phyloP scores from a whole-genome alignment of 2,329 filamentous ascomycete species.

The Cadophora malorum region DNA sequence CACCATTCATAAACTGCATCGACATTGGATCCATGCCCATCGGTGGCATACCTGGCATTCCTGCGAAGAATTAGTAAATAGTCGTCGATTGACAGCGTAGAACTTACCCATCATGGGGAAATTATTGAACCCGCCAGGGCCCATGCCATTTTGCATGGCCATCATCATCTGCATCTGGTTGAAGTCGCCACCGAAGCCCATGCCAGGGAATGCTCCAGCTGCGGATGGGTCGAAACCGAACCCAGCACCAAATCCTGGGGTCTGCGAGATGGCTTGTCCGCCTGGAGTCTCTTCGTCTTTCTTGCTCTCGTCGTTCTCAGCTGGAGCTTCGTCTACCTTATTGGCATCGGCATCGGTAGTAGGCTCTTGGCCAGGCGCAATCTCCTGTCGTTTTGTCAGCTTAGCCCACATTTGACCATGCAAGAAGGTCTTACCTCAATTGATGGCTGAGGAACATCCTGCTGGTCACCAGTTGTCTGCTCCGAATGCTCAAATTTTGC shows the following conservation, averaged over 20 bases:
- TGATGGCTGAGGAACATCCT: slow-evolving; percentile 48
- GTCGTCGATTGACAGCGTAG: not conserved
- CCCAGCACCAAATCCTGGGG: slow-evolving; percentile 43
- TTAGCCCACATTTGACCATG: not conserved
- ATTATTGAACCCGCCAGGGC: slow-evolving; percentile 58
- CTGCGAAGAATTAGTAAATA: slow-evolving; percentile 18
- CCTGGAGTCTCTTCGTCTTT: slow-evolving; percentile 33
- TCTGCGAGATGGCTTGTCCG: slow-evolving; percentile 33
- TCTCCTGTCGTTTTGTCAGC: slow-evolving; percentile 42
- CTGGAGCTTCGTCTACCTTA: slow-evolving; percentile 32
- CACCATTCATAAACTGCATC: slow-evolving; percentile 82
- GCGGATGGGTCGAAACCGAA: slow-evolving; percentile 52
- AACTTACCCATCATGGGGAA: slow-evolving; percentile 88
- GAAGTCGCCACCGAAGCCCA: slow-evolving; percentile 64
- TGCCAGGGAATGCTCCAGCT: slow-evolving; percentile 48
- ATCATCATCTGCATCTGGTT: slow-evolving; percentile 82
- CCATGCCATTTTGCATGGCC: slow-evolving; percentile 75
- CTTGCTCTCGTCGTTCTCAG: slow-evolving; percentile 25
- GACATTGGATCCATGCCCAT: slow-evolving; percentile 85
- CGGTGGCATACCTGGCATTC: slow-evolving; percentile 70
- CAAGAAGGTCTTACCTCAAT: slow-evolving; percentile 45
- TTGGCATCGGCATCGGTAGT: slow-evolving; percentile 34
- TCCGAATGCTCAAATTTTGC: slow-evolving; percentile 21
- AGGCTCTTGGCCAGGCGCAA: slow-evolving; percentile 44
- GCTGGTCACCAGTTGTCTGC: slow-evolving; percentile 37